Evolutionary conservation across 2,329 filamentous ascomycete species (phyloP).

Genomic region (Neonectria punicea): DNA sequence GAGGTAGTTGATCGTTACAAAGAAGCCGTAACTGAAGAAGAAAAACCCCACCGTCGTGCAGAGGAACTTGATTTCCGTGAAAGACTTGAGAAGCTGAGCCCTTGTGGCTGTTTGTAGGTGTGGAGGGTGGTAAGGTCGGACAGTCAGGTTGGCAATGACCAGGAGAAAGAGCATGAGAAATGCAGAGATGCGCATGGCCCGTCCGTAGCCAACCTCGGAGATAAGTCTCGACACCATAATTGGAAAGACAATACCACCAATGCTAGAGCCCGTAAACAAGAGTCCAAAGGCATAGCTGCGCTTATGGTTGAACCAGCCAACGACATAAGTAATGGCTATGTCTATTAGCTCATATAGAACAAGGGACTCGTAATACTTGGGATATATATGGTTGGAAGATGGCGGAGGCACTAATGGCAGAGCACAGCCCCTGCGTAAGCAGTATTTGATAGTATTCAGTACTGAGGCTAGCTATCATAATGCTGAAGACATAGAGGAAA

Average conservation of each 20-base stretch:
- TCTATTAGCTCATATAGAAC: background rate
- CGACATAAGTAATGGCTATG: background rate
- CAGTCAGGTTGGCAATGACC: conserved; percentile 46
- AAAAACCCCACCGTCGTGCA: conserved; percentile 46
- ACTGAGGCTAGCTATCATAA: conserved; percentile 69
- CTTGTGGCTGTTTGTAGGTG: conserved; percentile 40
- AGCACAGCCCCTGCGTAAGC: conserved; percentile 51
- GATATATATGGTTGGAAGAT: conserved; percentile 46
- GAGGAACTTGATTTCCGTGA: conserved; percentile 45
- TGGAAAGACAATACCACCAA: conserved; percentile 21
- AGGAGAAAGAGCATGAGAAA: conserved; percentile 51
- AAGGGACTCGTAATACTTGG: background rate
- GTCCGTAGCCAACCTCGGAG: background rate
- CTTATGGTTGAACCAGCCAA: conserved; percentile 9
- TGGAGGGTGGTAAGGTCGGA: conserved; percentile 34
- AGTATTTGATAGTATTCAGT: conserved; percentile 55
- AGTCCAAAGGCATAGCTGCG: conserved; percentile 16
- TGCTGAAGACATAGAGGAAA: conserved; percentile 66
- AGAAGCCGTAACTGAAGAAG: conserved; percentile 50
- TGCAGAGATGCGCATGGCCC: conserved; percentile 44
- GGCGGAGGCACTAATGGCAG: conserved; percentile 46
- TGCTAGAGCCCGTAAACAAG: conserved; percentile 4
- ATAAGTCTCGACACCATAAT: conserved; percentile 21
- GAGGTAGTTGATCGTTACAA: conserved; percentile 51
- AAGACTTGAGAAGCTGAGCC: conserved; percentile 46